Conservation (phyloP, 352 stramenopile species). For the Phytophthora uliginosa region DNA sequence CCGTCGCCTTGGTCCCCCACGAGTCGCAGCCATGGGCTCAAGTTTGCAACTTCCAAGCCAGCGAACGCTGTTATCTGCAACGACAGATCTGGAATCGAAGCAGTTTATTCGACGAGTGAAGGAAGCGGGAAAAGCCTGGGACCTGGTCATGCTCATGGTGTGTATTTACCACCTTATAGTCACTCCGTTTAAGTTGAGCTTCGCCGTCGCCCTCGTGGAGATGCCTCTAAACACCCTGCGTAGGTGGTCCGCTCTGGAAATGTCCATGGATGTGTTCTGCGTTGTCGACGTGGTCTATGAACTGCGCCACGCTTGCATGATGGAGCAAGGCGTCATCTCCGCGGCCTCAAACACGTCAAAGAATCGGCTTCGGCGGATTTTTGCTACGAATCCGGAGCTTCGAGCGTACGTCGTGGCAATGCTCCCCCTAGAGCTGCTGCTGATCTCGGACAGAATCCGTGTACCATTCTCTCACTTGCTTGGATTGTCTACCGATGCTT, state of each 20-base stretch:
- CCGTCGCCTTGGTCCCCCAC: not conserved
- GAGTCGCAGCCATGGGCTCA: slow-evolving; percentile 28
- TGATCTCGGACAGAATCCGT: slow-evolving; percentile 24
- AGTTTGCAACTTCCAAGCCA: slow-evolving; percentile 25
- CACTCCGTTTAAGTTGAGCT: slow-evolving; percentile 66
- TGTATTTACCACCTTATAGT: slow-evolving; percentile 52
- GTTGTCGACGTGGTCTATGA: slow-evolving; percentile 49
- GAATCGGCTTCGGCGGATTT: not conserved
- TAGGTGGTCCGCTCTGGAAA: slow-evolving; percentile 55
- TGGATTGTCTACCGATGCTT: slow-evolving; percentile 2
- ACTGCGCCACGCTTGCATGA: slow-evolving; percentile 33
- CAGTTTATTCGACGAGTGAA: slow-evolving; percentile 53
- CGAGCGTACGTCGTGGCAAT: slow-evolving; percentile 46
- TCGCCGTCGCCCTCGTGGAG: slow-evolving; percentile 50
- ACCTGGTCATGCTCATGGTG: slow-evolving; percentile 56
- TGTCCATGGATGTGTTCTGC: slow-evolving; percentile 59
- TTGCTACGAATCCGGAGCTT: slow-evolving; percentile 38
- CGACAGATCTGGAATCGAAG: slow-evolving; percentile 30
- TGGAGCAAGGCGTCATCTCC: slow-evolving; percentile 16
- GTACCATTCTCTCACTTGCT: slow-evolving; percentile 16
- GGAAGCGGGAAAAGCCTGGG: slow-evolving; percentile 53
- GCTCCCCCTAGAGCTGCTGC: slow-evolving; percentile 57
- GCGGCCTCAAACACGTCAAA: not conserved
- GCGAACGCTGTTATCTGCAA: slow-evolving; percentile 16
- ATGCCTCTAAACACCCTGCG: slow-evolving; percentile 23